phyloP scores from a whole-genome alignment of 768 basidiomycete species.

The Leucocoprinus sp. region DNA sequence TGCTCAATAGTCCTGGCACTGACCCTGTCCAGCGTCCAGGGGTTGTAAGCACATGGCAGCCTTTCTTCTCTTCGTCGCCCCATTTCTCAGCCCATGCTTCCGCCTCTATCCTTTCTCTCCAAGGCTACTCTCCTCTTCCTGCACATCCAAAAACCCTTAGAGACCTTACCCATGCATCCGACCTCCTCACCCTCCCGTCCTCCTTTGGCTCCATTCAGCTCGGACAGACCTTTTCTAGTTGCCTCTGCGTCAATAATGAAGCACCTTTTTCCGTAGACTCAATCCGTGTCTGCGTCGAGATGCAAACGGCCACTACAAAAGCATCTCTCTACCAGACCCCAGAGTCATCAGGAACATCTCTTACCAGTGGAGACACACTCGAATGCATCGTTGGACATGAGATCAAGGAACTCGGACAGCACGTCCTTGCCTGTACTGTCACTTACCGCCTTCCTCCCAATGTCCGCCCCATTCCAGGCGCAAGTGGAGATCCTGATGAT shows the following conservation, averaged over 20 bases:
- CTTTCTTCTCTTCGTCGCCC: slow-evolving; percentile 73
- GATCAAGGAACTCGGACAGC: slow-evolving; percentile 90
- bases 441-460: slow-evolving; percentile 68
- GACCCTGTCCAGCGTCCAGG: slow-evolving; percentile 51
- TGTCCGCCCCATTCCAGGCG: slow-evolving; percentile 39
- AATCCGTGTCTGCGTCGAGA: slow-evolving; percentile 66
- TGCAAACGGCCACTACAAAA: slow-evolving; percentile 75
- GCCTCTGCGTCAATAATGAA: slow-evolving; percentile 79
- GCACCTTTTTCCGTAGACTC: slow-evolving; percentile 52
- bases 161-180: slow-evolving; percentile 71
- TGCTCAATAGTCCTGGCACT: slow-evolving; percentile 10
- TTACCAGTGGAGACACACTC: slow-evolving; percentile 51
- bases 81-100: slow-evolving; percentile 77
- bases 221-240: slow-evolving; percentile 82
- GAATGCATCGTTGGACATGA: slow-evolving; percentile 74
- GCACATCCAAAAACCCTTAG: slow-evolving; percentile 79
- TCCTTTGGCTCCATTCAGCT: slow-evolving; percentile 84
- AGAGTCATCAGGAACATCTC: slow-evolving; percentile 30
- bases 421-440: slow-evolving; percentile 81
- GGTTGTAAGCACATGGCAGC: slow-evolving; percentile 72
- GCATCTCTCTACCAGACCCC: slow-evolving; percentile 56
- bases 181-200: slow-evolving; percentile 72
- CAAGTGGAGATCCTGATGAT: slow-evolving; percentile 44
- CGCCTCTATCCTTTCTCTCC: slow-evolving; percentile 67
- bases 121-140: slow-evolving; percentile 59